Conservation (phyloP, 2,329 filamentous ascomycete genomes). For the Neofusicoccum umdonicola region DNA sequence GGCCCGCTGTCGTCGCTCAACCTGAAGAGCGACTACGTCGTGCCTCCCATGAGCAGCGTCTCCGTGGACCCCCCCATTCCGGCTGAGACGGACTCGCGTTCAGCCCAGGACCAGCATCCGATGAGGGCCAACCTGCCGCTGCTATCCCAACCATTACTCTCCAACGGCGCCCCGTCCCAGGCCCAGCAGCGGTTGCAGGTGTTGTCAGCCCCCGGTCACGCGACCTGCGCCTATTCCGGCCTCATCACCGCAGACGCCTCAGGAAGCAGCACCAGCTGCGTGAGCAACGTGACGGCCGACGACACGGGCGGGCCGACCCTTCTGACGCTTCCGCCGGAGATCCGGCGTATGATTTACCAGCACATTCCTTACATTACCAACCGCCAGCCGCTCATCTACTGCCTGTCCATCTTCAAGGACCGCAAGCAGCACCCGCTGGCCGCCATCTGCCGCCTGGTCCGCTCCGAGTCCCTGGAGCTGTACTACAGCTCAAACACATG, state of each 20-base stretch:
- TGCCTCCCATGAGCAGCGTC: conserved; percentile 18
- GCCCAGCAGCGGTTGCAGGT: background rate
- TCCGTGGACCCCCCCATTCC: conserved; percentile 17
- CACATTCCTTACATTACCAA: conserved; percentile 33
- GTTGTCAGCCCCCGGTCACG: background rate
- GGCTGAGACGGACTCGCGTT: conserved; percentile 16
- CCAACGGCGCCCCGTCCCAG: conserved; percentile 1
- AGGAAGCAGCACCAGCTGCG: background rate
- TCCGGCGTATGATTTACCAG: conserved; percentile 38
- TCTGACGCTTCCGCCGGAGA: conserved; percentile 36
- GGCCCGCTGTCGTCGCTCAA: conserved; percentile 16
- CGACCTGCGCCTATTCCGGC: background rate
- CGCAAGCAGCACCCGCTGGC: conserved; percentile 38
- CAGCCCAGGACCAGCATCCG: conserved; percentile 18
- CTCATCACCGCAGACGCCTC: background rate
- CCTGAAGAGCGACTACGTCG: conserved; percentile 17
- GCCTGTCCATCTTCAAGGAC: conserved; percentile 37
- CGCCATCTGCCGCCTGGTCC: conserved; percentile 34
- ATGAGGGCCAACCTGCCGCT: conserved; percentile 16
- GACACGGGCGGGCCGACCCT: conserved; percentile 25
- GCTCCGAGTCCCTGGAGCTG: conserved; percentile 37
- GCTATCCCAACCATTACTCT: conserved; percentile 15
- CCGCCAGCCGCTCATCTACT: conserved; percentile 40
- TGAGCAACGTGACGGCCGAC: background rate
- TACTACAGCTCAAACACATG: conserved; percentile 42